phyloP scores from a whole-genome alignment of 306 rosid species.

The Acmispon strigosus region DNA sequence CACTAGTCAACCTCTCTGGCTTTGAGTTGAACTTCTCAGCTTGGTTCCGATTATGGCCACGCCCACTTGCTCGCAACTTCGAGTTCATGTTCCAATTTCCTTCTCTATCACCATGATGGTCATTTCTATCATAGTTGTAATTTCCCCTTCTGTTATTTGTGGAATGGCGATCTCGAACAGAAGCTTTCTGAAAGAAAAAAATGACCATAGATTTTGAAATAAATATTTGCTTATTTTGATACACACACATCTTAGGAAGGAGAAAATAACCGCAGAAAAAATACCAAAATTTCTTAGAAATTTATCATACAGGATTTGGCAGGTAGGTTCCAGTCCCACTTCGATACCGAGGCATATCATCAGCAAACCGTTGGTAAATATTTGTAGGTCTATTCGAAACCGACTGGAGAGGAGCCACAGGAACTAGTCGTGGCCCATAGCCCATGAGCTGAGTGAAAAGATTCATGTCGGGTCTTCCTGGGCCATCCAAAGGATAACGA shows the following conservation, averaged over 20 bases:
- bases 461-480: conserved; percentile 87
- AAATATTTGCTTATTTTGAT: not conserved
- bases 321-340: conserved; percentile 96
- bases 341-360: conserved; percentile 81
- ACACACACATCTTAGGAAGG: not conserved
- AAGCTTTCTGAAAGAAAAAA: conserved; percentile 57
- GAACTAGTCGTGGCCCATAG: too few species aligned
- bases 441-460: conserved; percentile 35
- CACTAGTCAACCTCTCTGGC: conserved; percentile 57
- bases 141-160: conserved; percentile 67
- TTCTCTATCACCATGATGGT: conserved; percentile 82
- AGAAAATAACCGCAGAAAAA: not conserved
- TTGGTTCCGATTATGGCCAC: conserved; percentile 64
- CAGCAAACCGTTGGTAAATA: conserved; percentile 63
- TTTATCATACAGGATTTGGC: conserved; percentile 88
- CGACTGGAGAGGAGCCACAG: too few species aligned
- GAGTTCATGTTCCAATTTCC: conserved; percentile 76
- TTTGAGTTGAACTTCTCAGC: conserved; percentile 58
- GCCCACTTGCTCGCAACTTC: conserved; percentile 64
- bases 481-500: conserved; percentile 82
- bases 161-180: conserved; percentile 69
- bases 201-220: not conserved
- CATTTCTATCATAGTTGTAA: conserved; percentile 67
- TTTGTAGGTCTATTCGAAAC: conserved; percentile 68
- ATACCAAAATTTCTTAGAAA: not conserved